Conservation (phyloP, 306 rosid species). For the Casuarina cunninghamiana region DNA sequence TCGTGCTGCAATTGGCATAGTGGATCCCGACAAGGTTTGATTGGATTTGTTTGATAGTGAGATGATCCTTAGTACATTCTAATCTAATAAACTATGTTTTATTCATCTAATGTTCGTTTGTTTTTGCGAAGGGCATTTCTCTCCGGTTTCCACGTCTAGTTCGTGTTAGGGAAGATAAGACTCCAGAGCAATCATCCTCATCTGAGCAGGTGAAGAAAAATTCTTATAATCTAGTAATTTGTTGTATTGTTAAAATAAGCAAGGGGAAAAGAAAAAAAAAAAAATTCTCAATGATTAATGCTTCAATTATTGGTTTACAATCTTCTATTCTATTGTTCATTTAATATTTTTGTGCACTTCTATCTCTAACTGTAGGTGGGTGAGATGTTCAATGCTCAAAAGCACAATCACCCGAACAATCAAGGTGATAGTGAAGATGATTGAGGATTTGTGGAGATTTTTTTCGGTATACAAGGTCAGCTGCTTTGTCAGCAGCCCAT, state of each 20-base stretch:
- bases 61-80: constrained; percentile 13
- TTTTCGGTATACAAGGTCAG: constrained; percentile 19
- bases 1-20: constrained; percentile 84
- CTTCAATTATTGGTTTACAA: neutral
- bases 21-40: constrained; percentile 71
- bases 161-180: constrained; percentile 82
- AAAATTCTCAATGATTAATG: constrained; percentile 11
- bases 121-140: constrained; percentile 66
- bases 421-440: constrained; percentile 67
- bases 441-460: constrained; percentile 35
- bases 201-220: constrained; percentile 66
- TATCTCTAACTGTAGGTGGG: constrained; percentile 60
- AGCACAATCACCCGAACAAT: constrained; percentile 52
- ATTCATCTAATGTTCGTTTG: constrained; percentile 21
- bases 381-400: constrained; percentile 82
- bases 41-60: neutral
- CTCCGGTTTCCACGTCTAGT: constrained; percentile 86
- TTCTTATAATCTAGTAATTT: constrained; percentile 12
- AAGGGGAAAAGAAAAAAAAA: constrained; percentile 9
- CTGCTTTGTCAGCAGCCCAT: constrained; percentile 2
- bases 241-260: neutral
- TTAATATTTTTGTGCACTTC: neutral
- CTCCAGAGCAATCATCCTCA: constrained; percentile 79
- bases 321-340: neutral
- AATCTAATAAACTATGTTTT: constrained; percentile 15